Percentiles rank a stretch among this genome's conserved stretches.
Conservation (phyloP, 2,329 filamentous ascomycete genomes). For the Exophiala viscosa region DNA sequence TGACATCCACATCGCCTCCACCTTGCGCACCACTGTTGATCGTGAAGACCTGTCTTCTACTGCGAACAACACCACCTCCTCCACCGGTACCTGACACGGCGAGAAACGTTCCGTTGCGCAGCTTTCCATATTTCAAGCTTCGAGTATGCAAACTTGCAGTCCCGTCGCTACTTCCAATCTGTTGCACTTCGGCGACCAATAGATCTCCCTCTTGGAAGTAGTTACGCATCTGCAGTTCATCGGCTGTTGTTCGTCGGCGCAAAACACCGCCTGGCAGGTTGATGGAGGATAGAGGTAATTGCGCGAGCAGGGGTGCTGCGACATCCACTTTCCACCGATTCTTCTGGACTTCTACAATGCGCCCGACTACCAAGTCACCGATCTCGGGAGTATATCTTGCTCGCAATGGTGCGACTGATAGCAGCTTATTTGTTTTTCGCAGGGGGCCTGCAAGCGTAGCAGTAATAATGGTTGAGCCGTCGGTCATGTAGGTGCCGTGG, state of each 20-base stretch:
- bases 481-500: slow-evolving; percentile 74
- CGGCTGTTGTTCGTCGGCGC: slow-evolving; percentile 85
- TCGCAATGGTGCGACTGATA: slow-evolving; percentile 84
- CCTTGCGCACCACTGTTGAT: slow-evolving; percentile 49
- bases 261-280: slow-evolving; percentile 93
- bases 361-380: slow-evolving; percentile 88
- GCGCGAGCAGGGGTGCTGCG: slow-evolving; percentile 77
- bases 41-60: slow-evolving; percentile 83
- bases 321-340: slow-evolving; percentile 95
- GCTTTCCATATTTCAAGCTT: slow-evolving; percentile 87
- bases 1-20: slow-evolving; percentile 65
- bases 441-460: slow-evolving; percentile 89
- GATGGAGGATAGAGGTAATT: slow-evolving; percentile 81
- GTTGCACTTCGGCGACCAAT: slow-evolving; percentile 91
- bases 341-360: slow-evolving; percentile 91
- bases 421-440: slow-evolving; percentile 91
- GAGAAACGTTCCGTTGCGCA: slow-evolving; percentile 88
- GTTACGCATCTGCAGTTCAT: slow-evolving; percentile 94
- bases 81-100: slow-evolving; percentile 77
- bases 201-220: slow-evolving; percentile 96
- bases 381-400: slow-evolving; percentile 95
- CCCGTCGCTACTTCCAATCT: slow-evolving; percentile 72
- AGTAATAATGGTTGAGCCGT: slow-evolving; percentile 61
- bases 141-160: slow-evolving; percentile 85
- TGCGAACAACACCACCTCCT: slow-evolving; percentile 71